Base-by-base conservation (phyloP, 148 eudicot genomes). In the Pouteria glomerata region DNA sequence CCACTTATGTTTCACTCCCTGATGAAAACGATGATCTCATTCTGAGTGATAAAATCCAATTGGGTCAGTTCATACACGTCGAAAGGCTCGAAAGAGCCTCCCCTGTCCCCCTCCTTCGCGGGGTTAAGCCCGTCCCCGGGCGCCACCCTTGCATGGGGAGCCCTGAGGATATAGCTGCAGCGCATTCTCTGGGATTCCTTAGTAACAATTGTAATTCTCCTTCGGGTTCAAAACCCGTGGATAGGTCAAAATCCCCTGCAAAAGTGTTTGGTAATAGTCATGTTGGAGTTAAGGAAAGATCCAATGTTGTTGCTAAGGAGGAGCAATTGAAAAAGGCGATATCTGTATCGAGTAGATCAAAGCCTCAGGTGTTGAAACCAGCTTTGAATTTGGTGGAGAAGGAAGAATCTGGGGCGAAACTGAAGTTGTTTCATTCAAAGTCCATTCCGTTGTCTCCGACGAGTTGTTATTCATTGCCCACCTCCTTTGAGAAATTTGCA, bases 1-100 rank as follows among this genome's bases (percentile, higher is more conserved):
- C 96, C 74, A 92, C 98, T 19, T 92, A 90, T 76, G 98, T 90
- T 15, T 86, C 98, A 57, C 84, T 92, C 42, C 98, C 98, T 74
- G 96, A 92, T 83, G 96, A 92, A 27, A 84, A 92, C 64, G 88
- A 82, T 75, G 98, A 92, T 77, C 79, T 92, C 1, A 92, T 92
- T 71, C 84, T 77, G 6, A 90, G 93, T 77, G 98, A 92, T 60
- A 88, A 90, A 75, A 90, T 92, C 62, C 98, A 92, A 52, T 85
- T 92, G 76, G 98, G 98, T 67, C 98, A 92, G 64, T 92, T 88
- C 70, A 81, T 92, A 74, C 96, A 90, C 80, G 96, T 90, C 18
- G 96, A 90, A 44, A 79, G 87, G 78, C 84, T 92, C 6, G 91
- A 92, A 45, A 84, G 89, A 0, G 91, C 93, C 51, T 86, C 98